Evolutionary conservation across 1,284 basidiomycete genomes (phyloP).

Genomic region (Microbotryum intermedium): DNA sequence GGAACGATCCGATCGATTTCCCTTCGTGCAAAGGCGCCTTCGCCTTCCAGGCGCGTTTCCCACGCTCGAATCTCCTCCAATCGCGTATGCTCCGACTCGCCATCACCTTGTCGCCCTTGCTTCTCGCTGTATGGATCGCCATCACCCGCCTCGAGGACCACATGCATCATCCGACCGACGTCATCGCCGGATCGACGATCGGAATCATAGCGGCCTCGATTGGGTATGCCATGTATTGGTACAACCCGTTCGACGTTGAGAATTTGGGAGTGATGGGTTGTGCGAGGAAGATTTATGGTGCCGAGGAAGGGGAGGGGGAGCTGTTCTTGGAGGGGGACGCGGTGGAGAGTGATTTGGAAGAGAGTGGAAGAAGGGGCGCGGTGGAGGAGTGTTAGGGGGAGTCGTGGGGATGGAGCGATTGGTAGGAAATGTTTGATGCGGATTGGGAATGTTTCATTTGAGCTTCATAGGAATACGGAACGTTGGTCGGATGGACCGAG

Average conservation of each 20-base stretch:
- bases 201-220: conserved; percentile 18
- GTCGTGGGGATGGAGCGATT: too few species aligned
- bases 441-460: too few species aligned
- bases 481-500: too few species aligned
- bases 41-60: conserved; percentile 46
- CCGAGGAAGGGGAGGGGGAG: not conserved
- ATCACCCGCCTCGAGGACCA: conserved; percentile 36
- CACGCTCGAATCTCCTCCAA: conserved; percentile 41
- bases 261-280: not conserved
- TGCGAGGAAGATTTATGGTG: conserved; percentile 1
- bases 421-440: too few species aligned
- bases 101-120: conserved; percentile 45
- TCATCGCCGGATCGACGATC: conserved; percentile 24
- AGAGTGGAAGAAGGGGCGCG: too few species aligned
- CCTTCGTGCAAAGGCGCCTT: conserved; percentile 46
- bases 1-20: too few species aligned
- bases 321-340: too few species aligned
- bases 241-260: conserved; percentile 16
- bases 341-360: too few species aligned
- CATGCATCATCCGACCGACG: conserved; percentile 29
- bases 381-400: too few species aligned
- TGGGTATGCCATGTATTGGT: conserved; percentile 27
- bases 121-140: conserved; percentile 54
- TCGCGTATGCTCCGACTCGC: conserved; percentile 48
- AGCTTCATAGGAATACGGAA: too few species aligned